Evolutionary conservation across 1,139 yeast species (phyloP).

Genomic region (Candida frijolesensis): DNA sequence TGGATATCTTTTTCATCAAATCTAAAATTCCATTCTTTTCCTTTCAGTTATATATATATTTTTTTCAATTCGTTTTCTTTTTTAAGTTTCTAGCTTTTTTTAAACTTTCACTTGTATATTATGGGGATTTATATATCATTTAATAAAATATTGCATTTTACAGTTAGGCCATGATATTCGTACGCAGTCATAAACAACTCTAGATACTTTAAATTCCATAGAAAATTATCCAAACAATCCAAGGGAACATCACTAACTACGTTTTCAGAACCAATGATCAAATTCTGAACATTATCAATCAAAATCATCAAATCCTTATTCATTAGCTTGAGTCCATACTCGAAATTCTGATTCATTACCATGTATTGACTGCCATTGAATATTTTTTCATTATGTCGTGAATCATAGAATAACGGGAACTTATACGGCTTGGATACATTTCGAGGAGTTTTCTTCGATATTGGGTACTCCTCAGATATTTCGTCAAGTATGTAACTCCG

Average conservation of each 20-base stretch:
- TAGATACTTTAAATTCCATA: conserved; percentile 46
- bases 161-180: neutral
- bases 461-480: conserved; percentile 19
- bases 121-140: neutral
- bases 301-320: conserved; percentile 34
- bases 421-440: conserved; percentile 3
- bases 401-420: conserved; percentile 35
- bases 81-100: neutral
- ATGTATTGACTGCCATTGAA: conserved; percentile 15
- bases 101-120: neutral
- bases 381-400: conserved; percentile 24
- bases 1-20: too few relatives aligned
- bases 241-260: conserved; percentile 29
- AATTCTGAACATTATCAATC: conserved; percentile 25
- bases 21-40: neutral
- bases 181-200: conserved; percentile 37
- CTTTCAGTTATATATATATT: neutral
- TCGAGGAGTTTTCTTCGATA: conserved; percentile 6
- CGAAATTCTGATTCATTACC: conserved; percentile 33
- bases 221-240: conserved; percentile 44
- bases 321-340: conserved; percentile 35
- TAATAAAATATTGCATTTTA: conserved; percentile 1
- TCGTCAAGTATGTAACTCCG: conserved; percentile 31
- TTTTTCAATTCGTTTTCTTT: neutral
- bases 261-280: conserved; percentile 13